phyloP scores from a whole-genome alignment of 306 rosid genomes.

The Cicer arietinum region DNA sequence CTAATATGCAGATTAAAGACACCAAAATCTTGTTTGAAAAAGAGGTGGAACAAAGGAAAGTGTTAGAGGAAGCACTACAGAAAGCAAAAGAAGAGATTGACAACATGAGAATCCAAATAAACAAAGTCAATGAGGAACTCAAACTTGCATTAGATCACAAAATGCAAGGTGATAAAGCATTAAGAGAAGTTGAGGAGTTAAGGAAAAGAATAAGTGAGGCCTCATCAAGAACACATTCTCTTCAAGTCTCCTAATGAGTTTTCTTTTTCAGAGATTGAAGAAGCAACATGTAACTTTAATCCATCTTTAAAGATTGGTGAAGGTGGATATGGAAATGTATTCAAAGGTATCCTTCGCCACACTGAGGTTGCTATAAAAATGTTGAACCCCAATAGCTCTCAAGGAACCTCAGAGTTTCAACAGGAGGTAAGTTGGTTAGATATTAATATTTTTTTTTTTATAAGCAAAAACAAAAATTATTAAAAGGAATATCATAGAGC shows the following conservation, averaged over 20 bases:
- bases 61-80: constrained; percentile 61
- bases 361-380: constrained; percentile 84
- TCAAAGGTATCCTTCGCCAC: constrained; percentile 70
- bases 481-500: too few relatives aligned
- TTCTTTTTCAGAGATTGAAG: constrained; percentile 63
- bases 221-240: constrained; percentile 50
- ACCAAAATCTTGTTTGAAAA: constrained; percentile 53
- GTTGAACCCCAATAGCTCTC: constrained; percentile 57
- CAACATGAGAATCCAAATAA: constrained; percentile 51
- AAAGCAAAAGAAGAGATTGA: constrained; percentile 58
- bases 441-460: constrained; percentile 23
- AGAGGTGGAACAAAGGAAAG: constrained; percentile 71
- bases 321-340: constrained; percentile 93
- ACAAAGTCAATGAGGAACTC: constrained; percentile 61
- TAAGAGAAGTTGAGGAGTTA: constrained; percentile 74
- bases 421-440: constrained; percentile 72
- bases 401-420: constrained; percentile 80
- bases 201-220: constrained; percentile 63
- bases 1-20: constrained; percentile 60
- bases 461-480: too few relatives aligned
- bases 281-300: constrained; percentile 70
- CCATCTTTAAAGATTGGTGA: constrained; percentile 76
- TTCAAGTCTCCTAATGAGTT: constrained; percentile 64
- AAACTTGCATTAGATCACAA: constrained; percentile 58
- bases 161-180: constrained; percentile 63